These are phyloP conservation scores for Diaporthe longicolla DNA, from an alignment of 2,329 filamentous ascomycete species.

Conservation along the genomic window DNA sequence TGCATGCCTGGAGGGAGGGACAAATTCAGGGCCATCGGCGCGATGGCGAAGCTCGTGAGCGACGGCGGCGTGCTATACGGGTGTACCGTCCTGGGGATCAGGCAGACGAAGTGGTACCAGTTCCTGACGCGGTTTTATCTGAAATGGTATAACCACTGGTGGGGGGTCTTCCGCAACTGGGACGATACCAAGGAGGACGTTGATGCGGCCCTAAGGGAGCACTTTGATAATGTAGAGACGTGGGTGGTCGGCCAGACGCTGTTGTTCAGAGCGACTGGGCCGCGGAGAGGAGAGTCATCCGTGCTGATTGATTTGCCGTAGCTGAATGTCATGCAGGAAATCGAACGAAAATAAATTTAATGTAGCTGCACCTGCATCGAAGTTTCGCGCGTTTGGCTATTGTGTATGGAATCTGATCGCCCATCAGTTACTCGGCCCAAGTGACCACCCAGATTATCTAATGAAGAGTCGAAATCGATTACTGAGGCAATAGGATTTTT, in stretches of 20 bases:
- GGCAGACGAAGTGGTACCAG: slow-evolving; percentile 45
- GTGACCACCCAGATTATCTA: not conserved
- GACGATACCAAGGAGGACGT: slow-evolving; percentile 53
- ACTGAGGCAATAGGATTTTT: not conserved
- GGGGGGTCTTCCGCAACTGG: slow-evolving; percentile 56
- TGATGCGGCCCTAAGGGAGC: slow-evolving; percentile 51
- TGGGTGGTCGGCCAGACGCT: slow-evolving; percentile 55
- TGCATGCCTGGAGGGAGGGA: slow-evolving; percentile 54
- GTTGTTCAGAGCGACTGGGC: slow-evolving; percentile 54
- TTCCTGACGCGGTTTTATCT: slow-evolving; percentile 48
- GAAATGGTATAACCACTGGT: slow-evolving; percentile 52
- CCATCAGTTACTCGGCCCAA: not conserved
- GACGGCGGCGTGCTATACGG: slow-evolving; percentile 56
- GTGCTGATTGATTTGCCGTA: slow-evolving; percentile 28
- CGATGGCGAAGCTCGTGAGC: slow-evolving; percentile 51
- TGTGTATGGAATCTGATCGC: not conserved
- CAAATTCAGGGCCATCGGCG: slow-evolving; percentile 51
- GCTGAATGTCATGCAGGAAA: not conserved
- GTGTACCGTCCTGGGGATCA: slow-evolving; percentile 53
- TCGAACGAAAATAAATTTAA: not conserved
- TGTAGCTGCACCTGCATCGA: too few relatives aligned
- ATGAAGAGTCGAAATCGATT: too few relatives aligned
- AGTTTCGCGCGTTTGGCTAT: too few relatives aligned
- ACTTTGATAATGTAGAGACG: slow-evolving; percentile 57
- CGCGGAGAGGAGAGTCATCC: slow-evolving; percentile 42